phyloP scores from a whole-genome alignment of 306 rosid species.

The Dalbergia oliveri region DNA sequence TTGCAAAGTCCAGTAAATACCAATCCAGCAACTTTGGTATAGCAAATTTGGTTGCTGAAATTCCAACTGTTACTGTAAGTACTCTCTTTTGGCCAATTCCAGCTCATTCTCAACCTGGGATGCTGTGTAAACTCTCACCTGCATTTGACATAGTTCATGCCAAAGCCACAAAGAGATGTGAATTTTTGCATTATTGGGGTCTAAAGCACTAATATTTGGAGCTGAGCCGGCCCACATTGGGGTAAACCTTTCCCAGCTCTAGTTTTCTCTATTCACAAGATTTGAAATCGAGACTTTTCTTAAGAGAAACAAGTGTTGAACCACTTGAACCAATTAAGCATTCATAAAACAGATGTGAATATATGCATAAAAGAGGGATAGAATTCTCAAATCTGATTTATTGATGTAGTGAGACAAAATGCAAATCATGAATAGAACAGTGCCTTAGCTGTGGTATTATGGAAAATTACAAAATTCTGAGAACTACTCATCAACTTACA shows the following conservation, averaged over 20 bases:
- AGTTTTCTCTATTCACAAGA: too few species aligned
- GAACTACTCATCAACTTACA: conserved; percentile 64
- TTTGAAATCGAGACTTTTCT: too few species aligned
- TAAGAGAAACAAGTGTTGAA: too few species aligned
- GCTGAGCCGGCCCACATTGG: too few species aligned
- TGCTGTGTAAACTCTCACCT: conserved; percentile 96
- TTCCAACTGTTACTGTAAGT: conserved; percentile 84
- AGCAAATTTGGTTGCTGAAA: conserved; percentile 70
- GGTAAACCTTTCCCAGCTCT: too few species aligned
- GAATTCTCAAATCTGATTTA: conserved; percentile 15
- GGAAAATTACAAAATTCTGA: not conserved
- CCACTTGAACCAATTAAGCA: too few species aligned
- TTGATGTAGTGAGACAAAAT: conserved; percentile 18
- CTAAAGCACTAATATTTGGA: not conserved
- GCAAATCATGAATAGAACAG: conserved; percentile 20
- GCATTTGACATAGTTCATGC: conserved; percentile 47
- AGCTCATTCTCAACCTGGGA: conserved; percentile 84
- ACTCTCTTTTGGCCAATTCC: conserved; percentile 89
- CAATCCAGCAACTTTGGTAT: conserved; percentile 89
- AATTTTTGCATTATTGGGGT: too few species aligned
- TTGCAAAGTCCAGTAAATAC: conserved; percentile 89
- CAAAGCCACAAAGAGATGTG: conserved; percentile 1
- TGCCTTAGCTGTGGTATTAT: not conserved
- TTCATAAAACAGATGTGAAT: too few species aligned
- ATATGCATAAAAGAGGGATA: not conserved